These are phyloP conservation scores for Malassezia japonica DNA, from an alignment of 1,284 basidiomycete species.

Conservation along the genomic window DNA sequence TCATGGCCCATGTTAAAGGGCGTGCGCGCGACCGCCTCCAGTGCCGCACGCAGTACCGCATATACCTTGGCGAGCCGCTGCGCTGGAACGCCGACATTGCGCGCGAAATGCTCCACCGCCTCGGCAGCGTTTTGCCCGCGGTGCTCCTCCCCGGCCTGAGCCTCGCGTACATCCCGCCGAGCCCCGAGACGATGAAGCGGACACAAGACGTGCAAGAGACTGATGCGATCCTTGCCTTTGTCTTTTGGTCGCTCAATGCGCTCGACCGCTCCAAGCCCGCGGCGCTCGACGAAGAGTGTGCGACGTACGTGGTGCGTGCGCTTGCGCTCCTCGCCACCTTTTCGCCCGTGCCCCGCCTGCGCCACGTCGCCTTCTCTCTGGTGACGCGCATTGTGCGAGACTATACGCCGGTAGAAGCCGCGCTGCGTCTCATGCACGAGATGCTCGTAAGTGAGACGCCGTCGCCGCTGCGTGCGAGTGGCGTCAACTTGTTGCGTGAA, in stretches of 20 bases:
- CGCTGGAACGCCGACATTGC: conserved; percentile 8
- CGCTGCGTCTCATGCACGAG: conserved; percentile 4
- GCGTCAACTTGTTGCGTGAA: conserved; percentile 12
- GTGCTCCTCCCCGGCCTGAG: neutral
- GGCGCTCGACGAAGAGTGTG: neutral
- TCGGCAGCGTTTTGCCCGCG: neutral
- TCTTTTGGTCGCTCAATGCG: conserved; percentile 3
- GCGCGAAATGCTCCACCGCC: conserved; percentile 7
- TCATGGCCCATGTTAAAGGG: conserved; percentile 11
- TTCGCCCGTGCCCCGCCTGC: neutral
- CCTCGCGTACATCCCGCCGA: neutral
- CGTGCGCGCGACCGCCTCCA: conserved; percentile 11
- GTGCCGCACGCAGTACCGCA: conserved; percentile 1
- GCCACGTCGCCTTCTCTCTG: neutral
- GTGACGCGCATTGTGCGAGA: conserved; percentile 5
- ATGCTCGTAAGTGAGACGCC: conserved; percentile 4
- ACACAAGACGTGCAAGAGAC: neutral
- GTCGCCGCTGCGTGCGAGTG: conserved; percentile 5
- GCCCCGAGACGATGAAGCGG: neutral
- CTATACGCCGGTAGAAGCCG: neutral
- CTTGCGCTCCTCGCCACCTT: conserved; percentile 2
- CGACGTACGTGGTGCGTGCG: conserved; percentile 2
- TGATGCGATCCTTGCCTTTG: conserved; percentile 5
- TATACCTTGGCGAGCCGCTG: neutral
- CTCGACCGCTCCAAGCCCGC: neutral